Evolutionary conservation across 352 stramenopile species (phyloP).

Genomic region (Phytopythium ostracodes): DNA sequence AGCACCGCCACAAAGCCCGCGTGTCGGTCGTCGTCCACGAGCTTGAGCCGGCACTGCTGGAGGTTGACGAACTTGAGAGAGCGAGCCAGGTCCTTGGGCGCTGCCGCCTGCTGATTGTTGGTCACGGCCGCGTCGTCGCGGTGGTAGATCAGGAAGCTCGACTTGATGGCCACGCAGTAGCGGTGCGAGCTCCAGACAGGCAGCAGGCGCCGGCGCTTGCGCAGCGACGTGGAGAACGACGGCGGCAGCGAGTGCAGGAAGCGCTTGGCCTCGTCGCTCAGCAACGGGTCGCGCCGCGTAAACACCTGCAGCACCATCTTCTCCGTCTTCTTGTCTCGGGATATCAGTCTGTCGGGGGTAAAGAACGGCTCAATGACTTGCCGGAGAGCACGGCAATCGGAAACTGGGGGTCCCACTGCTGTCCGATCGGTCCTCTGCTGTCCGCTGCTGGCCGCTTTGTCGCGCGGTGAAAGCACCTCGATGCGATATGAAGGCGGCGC

Average conservation of each 20-base stretch:
- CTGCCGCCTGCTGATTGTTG: not conserved
- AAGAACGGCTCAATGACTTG: not conserved
- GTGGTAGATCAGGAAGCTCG: slow-evolving; percentile 82
- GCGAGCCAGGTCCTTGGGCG: slow-evolving; percentile 5
- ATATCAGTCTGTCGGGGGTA: not conserved
- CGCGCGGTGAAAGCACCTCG: not conserved
- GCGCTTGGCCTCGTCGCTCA: slow-evolving; percentile 76
- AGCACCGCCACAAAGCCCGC: slow-evolving; percentile 76
- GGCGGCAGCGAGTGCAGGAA: slow-evolving; percentile 84
- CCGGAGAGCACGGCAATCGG: not conserved
- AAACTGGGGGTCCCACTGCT: slow-evolving; percentile 1
- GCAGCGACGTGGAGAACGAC: slow-evolving; percentile 81
- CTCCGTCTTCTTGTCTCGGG: not conserved
- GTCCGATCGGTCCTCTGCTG: no score
- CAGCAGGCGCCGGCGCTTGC: slow-evolving; percentile 76
- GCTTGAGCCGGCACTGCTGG: slow-evolving; percentile 65
- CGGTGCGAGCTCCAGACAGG: slow-evolving; percentile 82
- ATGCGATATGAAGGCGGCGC: not conserved
- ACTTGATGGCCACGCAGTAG: slow-evolving; percentile 88
- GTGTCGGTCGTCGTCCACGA: slow-evolving; percentile 75
- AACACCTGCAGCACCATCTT: slow-evolving; percentile 82
- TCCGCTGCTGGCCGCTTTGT: not conserved
- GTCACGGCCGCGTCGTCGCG: slow-evolving; percentile 39
- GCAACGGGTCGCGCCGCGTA: slow-evolving; percentile 51
- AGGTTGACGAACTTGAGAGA: slow-evolving; percentile 81